phyloP scores from a whole-genome alignment of 2,329 filamentous ascomycete species.

The Colletotrichum sp. region DNA sequence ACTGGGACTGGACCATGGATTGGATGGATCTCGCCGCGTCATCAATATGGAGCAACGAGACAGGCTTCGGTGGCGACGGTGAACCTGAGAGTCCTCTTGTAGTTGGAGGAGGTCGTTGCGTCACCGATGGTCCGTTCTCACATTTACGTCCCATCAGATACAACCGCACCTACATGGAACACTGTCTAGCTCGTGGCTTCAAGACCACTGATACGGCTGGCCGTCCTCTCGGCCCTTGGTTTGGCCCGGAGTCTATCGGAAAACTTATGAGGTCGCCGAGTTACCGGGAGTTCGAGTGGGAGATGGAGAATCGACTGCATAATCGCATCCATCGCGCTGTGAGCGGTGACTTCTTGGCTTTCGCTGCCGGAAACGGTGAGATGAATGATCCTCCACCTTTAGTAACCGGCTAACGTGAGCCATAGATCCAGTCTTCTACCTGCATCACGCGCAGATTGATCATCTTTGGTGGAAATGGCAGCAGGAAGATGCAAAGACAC shows the following conservation, averaged over 20 bases:
- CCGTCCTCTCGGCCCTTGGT: neutral
- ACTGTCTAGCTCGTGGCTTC: slow-evolving; percentile 3
- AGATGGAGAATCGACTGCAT: slow-evolving; percentile 12
- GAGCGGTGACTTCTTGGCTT: slow-evolving; percentile 16
- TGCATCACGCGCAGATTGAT: neutral
- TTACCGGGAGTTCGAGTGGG: neutral
- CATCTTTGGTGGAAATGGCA: neutral
- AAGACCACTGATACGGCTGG: neutral
- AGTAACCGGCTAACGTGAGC: neutral
- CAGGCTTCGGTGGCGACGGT: neutral
- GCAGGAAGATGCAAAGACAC: neutral
- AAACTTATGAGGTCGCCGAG: neutral
- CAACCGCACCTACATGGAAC: slow-evolving; percentile 4
- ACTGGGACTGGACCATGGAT: neutral
- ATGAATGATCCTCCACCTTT: neutral
- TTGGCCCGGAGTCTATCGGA: neutral
- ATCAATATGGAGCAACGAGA: neutral
- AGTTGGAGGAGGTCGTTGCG: neutral
- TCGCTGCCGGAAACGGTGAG: slow-evolving; percentile 19
- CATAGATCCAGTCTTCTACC: neutral
- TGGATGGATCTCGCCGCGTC: neutral
- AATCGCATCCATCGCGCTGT: slow-evolving; percentile 6
- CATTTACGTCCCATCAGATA: slow-evolving; percentile 20
- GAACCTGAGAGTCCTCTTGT: neutral
- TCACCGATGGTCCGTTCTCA: slow-evolving; percentile 18